phyloP scores from a whole-genome alignment of 306 rosid genomes.

The Vicia villosa region DNA sequence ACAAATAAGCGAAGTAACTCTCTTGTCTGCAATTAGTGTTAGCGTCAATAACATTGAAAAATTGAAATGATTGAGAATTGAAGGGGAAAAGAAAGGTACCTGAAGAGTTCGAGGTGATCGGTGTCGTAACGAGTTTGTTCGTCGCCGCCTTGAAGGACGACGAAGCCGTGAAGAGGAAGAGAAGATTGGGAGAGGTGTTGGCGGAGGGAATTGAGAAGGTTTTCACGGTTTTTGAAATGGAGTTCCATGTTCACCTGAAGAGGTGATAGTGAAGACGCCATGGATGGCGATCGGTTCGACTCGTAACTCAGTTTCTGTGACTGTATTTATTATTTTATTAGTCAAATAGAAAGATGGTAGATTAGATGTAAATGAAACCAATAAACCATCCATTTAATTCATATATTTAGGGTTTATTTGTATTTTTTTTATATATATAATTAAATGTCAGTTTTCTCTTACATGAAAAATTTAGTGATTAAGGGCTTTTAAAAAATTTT shows the following conservation, averaged over 20 bases:
- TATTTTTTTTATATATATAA: too few species aligned
- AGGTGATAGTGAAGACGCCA: conserved; percentile 50
- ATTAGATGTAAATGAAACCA: neutral
- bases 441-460: too few species aligned
- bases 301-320: neutral
- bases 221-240: conserved; percentile 57
- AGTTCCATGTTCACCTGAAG: conserved; percentile 61
- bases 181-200: conserved; percentile 53
- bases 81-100: conserved; percentile 39
- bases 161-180: conserved; percentile 70
- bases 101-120: conserved; percentile 83
- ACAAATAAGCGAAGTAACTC: conserved; percentile 91
- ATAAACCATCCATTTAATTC: too few species aligned
- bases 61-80: neutral
- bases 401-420: too few species aligned
- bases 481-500: too few species aligned
- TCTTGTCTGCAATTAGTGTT: conserved; percentile 62
- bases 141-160: conserved; percentile 89
- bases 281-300: conserved; percentile 24
- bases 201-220: conserved; percentile 61
- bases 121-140: conserved; percentile 87
- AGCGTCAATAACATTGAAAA: neutral
- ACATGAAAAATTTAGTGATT: too few species aligned
- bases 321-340: neutral
- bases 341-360: too few species aligned